These are phyloP conservation scores for Kalaharituber pfeilii DNA, from an alignment of 2,329 filamentous ascomycete genomes.

Conservation along the genomic window DNA sequence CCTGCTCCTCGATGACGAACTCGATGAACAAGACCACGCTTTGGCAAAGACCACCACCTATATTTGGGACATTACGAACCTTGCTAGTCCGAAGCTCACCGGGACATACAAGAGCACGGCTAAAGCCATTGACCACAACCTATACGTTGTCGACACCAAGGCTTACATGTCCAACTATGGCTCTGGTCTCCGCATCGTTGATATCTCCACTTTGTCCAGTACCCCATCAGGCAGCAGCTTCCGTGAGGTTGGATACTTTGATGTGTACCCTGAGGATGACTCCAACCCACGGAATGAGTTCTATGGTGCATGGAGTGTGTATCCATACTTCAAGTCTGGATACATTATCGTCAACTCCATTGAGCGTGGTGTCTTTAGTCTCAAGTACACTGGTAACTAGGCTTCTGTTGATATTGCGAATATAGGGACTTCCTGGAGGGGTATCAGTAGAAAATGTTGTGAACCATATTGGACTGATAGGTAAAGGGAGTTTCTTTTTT, in stretches of 20 bases:
- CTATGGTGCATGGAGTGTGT: slow-evolving; percentile 31
- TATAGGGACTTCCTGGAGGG: background rate
- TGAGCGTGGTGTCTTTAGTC: slow-evolving; percentile 31
- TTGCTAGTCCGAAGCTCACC: slow-evolving; percentile 27
- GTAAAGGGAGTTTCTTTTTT: no score
- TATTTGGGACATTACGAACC: slow-evolving; percentile 10
- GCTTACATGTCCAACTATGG: slow-evolving; percentile 32
- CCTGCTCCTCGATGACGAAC: slow-evolving; percentile 38
- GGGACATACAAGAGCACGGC: slow-evolving; percentile 28
- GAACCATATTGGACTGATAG: no score
- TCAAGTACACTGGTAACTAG: slow-evolving; percentile 27
- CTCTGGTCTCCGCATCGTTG: slow-evolving; percentile 29
- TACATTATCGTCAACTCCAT: slow-evolving; percentile 35
- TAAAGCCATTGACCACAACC: slow-evolving; percentile 31
- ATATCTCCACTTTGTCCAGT: slow-evolving; percentile 29
- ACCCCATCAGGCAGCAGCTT: slow-evolving; percentile 29
- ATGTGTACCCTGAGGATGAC: slow-evolving; percentile 31
- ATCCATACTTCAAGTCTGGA: slow-evolving; percentile 28
- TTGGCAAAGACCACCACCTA: slow-evolving; percentile 32
- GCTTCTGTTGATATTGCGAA: background rate
- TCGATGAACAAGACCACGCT: slow-evolving; percentile 32
- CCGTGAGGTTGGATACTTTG: slow-evolving; percentile 31
- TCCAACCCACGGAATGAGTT: slow-evolving; percentile 28
- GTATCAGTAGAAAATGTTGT: background rate
- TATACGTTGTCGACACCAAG: slow-evolving; percentile 30